A percentile compares a stretch with the other conserved stretches of the same genome.
phyloP scores from a whole-genome alignment of 768 basidiomycete genomes.

The Lentinula boryana region DNA sequence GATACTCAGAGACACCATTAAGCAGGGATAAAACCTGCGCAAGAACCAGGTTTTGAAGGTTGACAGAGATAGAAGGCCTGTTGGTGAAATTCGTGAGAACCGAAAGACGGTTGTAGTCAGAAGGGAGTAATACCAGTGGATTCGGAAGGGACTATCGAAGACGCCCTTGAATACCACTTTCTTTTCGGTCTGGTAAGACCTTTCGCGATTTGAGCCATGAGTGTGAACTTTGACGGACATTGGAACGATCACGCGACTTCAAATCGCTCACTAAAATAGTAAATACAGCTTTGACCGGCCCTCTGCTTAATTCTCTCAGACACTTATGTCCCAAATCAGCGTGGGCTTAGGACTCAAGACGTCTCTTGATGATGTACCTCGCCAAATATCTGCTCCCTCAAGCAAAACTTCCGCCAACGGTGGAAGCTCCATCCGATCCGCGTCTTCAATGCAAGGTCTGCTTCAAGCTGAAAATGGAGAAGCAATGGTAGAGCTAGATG shows the following conservation, averaged over 20 bases:
- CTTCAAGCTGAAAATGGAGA: slow-evolving; percentile 42
- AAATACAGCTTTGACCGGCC: neutral
- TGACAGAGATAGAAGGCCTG: slow-evolving; percentile 61
- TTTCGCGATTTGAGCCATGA: slow-evolving; percentile 61
- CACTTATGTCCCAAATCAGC: neutral
- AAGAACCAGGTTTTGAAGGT: slow-evolving; percentile 57
- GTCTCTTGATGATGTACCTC: neutral
- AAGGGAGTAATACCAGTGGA: slow-evolving; percentile 49
- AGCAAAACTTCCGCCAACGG: neutral
- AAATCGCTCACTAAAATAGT: too few relatives aligned
- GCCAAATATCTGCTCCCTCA: neutral
- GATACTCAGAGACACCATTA: slow-evolving; percentile 42
- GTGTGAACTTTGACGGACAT: slow-evolving; percentile 26
- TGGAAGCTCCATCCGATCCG: slow-evolving; percentile 23
- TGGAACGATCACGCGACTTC: neutral
- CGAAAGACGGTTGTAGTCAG: slow-evolving; percentile 7
- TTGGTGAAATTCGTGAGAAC: neutral
- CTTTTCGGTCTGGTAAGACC: slow-evolving; percentile 40
- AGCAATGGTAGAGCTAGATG: slow-evolving; percentile 38
- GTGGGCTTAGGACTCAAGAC: neutral
- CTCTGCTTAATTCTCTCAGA: neutral
- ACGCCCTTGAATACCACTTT: slow-evolving; percentile 67
- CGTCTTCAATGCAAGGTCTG: slow-evolving; percentile 39
- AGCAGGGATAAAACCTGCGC: slow-evolving; percentile 44
- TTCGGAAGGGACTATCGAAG: slow-evolving; percentile 65